Conservation (phyloP, 2,329 filamentous ascomycete genomes). For the Raffaelea albimanens region DNA sequence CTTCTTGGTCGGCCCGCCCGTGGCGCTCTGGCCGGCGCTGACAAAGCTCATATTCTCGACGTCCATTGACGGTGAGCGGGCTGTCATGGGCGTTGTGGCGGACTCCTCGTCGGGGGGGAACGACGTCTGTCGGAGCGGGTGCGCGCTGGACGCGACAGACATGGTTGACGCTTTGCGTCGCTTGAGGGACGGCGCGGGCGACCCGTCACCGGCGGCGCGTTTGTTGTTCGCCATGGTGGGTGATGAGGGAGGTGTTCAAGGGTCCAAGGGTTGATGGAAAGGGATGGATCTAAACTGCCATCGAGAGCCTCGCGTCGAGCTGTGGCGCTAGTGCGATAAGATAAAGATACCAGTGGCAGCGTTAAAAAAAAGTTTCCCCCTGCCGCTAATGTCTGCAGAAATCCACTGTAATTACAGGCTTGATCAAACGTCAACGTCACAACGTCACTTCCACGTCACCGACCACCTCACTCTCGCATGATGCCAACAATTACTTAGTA, state of each 20-base stretch:
- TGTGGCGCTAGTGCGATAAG: no score
- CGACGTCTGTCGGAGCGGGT: slow-evolving; percentile 71
- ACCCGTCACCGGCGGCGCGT: slow-evolving; percentile 47
- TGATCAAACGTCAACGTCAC: no score
- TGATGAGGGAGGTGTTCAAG: slow-evolving; percentile 1
- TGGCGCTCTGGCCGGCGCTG: slow-evolving; percentile 46
- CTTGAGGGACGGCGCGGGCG: slow-evolving; percentile 42
- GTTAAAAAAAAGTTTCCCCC: no score
- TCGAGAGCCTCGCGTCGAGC: no score
- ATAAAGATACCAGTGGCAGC: no score
- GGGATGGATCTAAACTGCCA: no score
- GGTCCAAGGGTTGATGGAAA: no score
- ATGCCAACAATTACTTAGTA: no score
- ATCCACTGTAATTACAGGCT: no score
- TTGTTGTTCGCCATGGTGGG: slow-evolving; percentile 37
- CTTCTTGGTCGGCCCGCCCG: slow-evolving; percentile 37
- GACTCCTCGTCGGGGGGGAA: slow-evolving; percentile 68
- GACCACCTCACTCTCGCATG: no score
- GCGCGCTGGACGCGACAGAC: slow-evolving; percentile 45
- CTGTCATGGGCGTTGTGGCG: slow-evolving; percentile 40
- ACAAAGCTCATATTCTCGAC: slow-evolving; percentile 51
- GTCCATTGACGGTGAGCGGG: slow-evolving; percentile 58
- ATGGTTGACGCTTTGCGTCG: slow-evolving; percentile 62
- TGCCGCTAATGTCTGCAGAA: no score
- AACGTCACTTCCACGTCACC: no score